Conservation (phyloP, 306 rosid species). For the Sesbania bispinosa region DNA sequence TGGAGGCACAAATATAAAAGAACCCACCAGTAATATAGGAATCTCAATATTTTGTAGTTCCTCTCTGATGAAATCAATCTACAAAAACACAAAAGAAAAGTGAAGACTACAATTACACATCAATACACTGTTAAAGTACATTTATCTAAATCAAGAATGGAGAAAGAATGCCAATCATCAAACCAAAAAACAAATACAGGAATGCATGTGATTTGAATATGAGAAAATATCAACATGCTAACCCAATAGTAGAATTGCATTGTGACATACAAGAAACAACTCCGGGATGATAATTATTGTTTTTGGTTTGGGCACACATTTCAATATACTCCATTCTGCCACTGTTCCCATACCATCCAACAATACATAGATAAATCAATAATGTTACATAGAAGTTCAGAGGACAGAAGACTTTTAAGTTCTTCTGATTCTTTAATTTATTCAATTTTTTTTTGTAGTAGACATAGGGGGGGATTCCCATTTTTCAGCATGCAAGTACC, state of each 20-base stretch:
- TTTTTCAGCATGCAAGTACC: constrained; percentile 1
- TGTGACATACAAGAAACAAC: constrained; percentile 1
- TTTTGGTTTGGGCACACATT: not conserved
- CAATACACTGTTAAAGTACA: constrained; percentile 4
- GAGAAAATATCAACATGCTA: constrained; percentile 6
- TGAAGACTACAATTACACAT: constrained; percentile 18
- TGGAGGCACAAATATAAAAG: constrained; percentile 21
- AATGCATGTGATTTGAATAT: not conserved
- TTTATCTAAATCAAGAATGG: constrained; percentile 9
- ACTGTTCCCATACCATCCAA: not conserved
- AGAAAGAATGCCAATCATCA: constrained; percentile 5
- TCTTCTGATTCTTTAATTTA: not conserved
- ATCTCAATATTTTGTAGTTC: constrained; percentile 55
- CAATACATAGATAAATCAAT: constrained; percentile 14
- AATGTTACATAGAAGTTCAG: not conserved
- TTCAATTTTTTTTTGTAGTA: not conserved
- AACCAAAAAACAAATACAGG: not conserved
- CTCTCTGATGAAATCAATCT: constrained; percentile 72
- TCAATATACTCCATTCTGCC: not conserved
- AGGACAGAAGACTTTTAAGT: not conserved
- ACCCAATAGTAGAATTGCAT: constrained; percentile 3
- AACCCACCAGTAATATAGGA: constrained; percentile 77
- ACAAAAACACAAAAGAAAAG: constrained; percentile 31
- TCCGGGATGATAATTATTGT: not conserved
- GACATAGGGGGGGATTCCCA: not conserved